Conservation (phyloP, 192 early-diverging fungal species). For the Anaeromyces robustus region DNA sequence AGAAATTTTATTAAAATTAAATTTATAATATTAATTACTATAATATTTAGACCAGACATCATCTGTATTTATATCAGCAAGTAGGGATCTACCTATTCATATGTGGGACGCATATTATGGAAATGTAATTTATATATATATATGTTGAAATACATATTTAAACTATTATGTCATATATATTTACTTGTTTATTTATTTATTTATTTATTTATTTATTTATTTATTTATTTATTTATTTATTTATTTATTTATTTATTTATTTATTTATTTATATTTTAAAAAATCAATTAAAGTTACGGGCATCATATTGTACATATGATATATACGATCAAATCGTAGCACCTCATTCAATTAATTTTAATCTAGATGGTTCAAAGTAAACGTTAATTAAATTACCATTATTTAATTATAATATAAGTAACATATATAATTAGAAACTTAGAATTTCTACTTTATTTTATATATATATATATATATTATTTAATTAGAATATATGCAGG, state of each 20-base stretch:
- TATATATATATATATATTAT: neutral
- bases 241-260: too few species aligned
- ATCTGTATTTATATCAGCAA: conserved; percentile 42
- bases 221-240: neutral
- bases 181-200: too few species aligned
- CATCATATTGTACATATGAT: conserved; percentile 49
- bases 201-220: too few species aligned
- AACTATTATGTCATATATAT: too few species aligned
- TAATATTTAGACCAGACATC: conserved; percentile 25
- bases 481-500: conserved; percentile 46
- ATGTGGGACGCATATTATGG: conserved; percentile 55
- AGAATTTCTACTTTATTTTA: too few species aligned
- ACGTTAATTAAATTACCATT: neutral
- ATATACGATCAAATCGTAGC: conserved; percentile 46
- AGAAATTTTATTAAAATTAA: conserved; percentile 12
- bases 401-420: neutral
- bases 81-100: conserved; percentile 60
- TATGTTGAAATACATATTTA: too few species aligned
- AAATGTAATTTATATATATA: neutral
- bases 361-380: conserved; percentile 44
- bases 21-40: conserved; percentile 3
- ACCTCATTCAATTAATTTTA: conserved; percentile 50
- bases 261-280: too few species aligned
- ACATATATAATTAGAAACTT: too few species aligned
- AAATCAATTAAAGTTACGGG: conserved; percentile 41